These are phyloP conservation scores for Serendipita vermifera DNA, from an alignment of 768 basidiomycete species.

Conservation along the genomic window DNA sequence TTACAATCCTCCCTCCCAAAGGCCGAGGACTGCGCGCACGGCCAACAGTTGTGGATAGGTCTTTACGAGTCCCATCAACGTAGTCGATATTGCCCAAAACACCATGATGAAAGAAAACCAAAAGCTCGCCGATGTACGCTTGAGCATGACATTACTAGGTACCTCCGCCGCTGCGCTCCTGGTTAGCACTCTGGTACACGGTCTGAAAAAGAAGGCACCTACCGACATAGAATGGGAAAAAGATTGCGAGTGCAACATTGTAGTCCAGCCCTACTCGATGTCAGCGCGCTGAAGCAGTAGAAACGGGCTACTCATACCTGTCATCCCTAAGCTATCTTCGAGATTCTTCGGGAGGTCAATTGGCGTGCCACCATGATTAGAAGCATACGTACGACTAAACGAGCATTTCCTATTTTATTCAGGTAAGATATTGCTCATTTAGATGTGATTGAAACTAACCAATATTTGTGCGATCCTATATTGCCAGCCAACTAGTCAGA, in stretches of 20 bases:
- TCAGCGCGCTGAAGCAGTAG: too few species aligned
- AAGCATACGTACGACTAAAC: too few species aligned
- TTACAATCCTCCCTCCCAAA: not conserved
- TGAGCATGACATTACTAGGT: not conserved
- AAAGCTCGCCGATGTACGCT: not conserved
- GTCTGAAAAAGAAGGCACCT: too few species aligned
- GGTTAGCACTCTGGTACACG: too few species aligned
- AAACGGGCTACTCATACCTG: too few species aligned
- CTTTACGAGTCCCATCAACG: constrained; percentile 1
- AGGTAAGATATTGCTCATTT: too few species aligned
- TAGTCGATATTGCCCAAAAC: not conserved
- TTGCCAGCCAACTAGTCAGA: too few species aligned
- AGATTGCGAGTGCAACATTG: constrained; percentile 2
- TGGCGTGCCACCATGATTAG: too few species aligned
- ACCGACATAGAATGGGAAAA: constrained; percentile 10
- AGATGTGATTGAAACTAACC: too few species aligned
- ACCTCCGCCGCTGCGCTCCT: not conserved
- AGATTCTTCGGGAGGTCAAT: too few species aligned
- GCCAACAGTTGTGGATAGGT: not conserved
- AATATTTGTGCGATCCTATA: constrained; percentile 10
- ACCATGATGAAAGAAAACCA: constrained; percentile 8
- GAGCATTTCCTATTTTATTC: too few species aligned
- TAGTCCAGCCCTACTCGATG: not conserved
- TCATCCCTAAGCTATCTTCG: too few species aligned
- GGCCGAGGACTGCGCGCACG: constrained; percentile 2